Percentiles rank a stretch among this genome's conserved stretches.
Evolutionary conservation across 1,284 basidiomycete species (phyloP).

Genomic region (Ustilago hordei): DNA sequence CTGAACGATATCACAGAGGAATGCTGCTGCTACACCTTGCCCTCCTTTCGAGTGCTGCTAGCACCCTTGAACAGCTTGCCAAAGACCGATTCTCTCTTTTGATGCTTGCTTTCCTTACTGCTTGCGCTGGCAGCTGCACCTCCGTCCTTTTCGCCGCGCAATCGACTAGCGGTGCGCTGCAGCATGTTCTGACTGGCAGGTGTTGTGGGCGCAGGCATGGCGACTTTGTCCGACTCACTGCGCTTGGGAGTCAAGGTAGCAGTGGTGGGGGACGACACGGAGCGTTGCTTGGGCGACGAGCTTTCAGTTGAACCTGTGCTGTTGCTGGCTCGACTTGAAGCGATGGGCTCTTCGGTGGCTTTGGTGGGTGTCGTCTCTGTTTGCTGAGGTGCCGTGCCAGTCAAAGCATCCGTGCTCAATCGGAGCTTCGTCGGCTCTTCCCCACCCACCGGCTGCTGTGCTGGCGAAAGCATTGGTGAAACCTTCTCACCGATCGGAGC

Average conservation of each 20-base stretch:
- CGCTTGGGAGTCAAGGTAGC: conserved; percentile 26
- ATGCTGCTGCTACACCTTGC: conserved; percentile 19
- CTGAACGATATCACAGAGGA: neutral
- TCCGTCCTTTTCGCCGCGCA: conserved; percentile 11
- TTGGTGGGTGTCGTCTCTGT: neutral
- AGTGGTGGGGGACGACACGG: conserved; percentile 28
- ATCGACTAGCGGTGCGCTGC: conserved; percentile 32
- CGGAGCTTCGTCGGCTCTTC: conserved; percentile 27
- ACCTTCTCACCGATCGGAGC: conserved; percentile 46
- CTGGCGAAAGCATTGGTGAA: conserved; percentile 29
- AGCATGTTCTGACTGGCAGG: conserved; percentile 25
- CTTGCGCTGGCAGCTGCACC: neutral
- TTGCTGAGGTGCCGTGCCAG: neutral
- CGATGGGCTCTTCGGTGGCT: neutral
- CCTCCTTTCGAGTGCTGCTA: conserved; percentile 31
- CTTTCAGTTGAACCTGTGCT: neutral
- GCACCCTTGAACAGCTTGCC: conserved; percentile 44
- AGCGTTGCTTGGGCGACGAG: conserved; percentile 16
- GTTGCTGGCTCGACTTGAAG: neutral
- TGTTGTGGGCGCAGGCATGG: neutral
- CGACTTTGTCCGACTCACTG: conserved; percentile 4
- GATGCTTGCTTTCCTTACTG: conserved; percentile 1
- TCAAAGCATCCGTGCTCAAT: conserved; percentile 10
- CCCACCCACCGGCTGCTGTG: conserved; percentile 3
- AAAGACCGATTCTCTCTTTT: conserved; percentile 42